Evolutionary conservation across 768 basidiomycete genomes (phyloP).

Genomic region (Termitomyces sp.): DNA sequence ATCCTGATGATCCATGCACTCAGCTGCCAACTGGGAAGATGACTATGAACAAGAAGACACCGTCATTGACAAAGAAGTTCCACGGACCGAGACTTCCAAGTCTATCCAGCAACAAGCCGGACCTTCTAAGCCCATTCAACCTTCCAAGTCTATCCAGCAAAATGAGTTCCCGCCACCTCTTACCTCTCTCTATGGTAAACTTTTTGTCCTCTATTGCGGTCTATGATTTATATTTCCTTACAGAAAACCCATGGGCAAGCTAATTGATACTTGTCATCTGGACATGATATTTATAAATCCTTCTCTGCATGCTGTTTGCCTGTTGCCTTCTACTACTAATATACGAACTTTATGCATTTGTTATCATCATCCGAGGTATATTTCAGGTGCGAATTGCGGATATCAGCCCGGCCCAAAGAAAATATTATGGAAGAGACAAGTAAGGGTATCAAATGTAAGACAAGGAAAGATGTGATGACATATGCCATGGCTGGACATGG

Average conservation of each 20-base stretch:
- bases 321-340: background rate
- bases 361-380: conserved; percentile 10
- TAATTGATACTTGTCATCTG: background rate
- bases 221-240: background rate
- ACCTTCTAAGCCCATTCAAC: background rate
- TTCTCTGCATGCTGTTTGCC: background rate
- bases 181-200: background rate
- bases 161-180: background rate
- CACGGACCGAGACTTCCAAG: background rate
- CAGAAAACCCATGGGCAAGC: conserved; percentile 1
- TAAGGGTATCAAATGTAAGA: conserved; percentile 26
- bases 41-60: background rate
- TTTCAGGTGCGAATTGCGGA: conserved; percentile 7
- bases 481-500: conserved; percentile 20
- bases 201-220: background rate
- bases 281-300: background rate
- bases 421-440: conserved; percentile 17
- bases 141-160: background rate
- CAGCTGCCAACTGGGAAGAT: conserved; percentile 1
- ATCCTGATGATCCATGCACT: background rate
- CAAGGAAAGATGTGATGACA: conserved; percentile 22
- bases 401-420: conserved; percentile 7
- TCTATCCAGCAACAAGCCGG: too few relatives aligned
- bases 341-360: background rate
- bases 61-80: background rate